Evolutionary conservation across 306 rosid species (phyloP).

Genomic region (Dryas octopetala): DNA sequence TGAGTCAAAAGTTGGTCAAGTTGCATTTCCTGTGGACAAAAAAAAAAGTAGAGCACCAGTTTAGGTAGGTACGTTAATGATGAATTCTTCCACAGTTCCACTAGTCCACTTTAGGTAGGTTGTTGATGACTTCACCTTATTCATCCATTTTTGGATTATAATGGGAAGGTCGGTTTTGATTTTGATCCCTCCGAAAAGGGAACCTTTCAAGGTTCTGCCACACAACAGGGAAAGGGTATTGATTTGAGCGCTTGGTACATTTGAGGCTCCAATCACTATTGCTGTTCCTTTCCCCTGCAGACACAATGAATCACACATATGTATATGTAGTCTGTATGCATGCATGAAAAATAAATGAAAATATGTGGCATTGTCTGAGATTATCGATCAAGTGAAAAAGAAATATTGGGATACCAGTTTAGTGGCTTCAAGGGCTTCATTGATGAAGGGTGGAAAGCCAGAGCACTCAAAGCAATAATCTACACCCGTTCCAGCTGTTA

Average conservation of each 20-base stretch:
- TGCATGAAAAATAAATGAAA: no score
- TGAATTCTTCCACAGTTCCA: no score
- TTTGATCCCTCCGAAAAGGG: constrained; percentile 51
- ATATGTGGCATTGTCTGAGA: no score
- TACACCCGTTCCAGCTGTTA: constrained; percentile 55
- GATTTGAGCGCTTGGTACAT: constrained; percentile 20
- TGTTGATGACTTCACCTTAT: constrained; percentile 27
- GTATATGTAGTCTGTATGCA: no score
- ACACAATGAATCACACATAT: no score
- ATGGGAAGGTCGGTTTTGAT: constrained; percentile 44
- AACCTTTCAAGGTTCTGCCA: constrained; percentile 53
- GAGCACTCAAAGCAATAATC: constrained; percentile 59
- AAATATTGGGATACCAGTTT: constrained; percentile 34
- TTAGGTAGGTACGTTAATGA: background rate
- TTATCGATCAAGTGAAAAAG: no score
- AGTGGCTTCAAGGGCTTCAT: constrained; percentile 48
- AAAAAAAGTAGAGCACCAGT: background rate
- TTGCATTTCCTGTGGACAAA: constrained; percentile 39
- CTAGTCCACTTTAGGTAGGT: background rate
- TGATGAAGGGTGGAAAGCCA: constrained; percentile 36
- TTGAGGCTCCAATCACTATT: constrained; percentile 33
- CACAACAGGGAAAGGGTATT: constrained; percentile 7
- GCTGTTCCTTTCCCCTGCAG: constrained; percentile 45
- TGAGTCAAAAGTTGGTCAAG: constrained; percentile 49
- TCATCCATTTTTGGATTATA: constrained; percentile 37